A percentile compares a stretch with the other conserved stretches of the same genome.
These are phyloP conservation scores for Melampsora americana DNA, from an alignment of 1,284 basidiomycete genomes.

Conservation along the genomic window DNA sequence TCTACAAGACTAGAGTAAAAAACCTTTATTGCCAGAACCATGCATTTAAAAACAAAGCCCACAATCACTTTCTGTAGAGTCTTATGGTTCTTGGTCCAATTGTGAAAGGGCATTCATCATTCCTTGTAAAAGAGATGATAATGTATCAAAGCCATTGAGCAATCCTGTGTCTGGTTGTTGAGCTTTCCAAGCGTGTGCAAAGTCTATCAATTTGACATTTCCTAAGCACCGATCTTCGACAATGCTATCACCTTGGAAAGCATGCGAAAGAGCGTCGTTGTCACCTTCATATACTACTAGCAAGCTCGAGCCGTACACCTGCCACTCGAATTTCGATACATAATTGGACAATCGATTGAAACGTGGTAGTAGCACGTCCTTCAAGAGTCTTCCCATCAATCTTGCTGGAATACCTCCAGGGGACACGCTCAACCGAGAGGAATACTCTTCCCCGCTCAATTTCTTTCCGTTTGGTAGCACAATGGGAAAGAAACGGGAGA, in stretches of 20 bases:
- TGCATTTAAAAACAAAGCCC: no score
- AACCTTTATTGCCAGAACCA: no score
- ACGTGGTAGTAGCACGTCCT: conserved; percentile 19
- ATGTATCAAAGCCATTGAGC: conserved; percentile 22
- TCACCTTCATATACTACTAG: conserved; percentile 36
- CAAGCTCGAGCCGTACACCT: conserved; percentile 34
- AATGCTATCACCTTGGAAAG: neutral
- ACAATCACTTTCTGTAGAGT: no score
- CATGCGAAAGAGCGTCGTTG: neutral
- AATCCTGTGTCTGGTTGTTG: conserved; percentile 26
- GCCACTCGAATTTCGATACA: conserved; percentile 25
- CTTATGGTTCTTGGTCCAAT: neutral
- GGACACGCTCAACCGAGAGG: neutral
- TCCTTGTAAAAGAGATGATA: conserved; percentile 16
- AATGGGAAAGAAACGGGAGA: conserved; percentile 30
- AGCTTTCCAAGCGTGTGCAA: conserved; percentile 21
- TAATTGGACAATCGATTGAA: conserved; percentile 10
- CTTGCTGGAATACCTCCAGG: conserved; percentile 6
- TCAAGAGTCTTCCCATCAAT: conserved; percentile 14
- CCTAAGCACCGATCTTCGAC: neutral
- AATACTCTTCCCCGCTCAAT: neutral
- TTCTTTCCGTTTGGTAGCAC: neutral
- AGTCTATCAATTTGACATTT: conserved; percentile 35
- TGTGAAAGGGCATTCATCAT: neutral
- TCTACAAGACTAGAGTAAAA: no score